Base-by-base conservation (phyloP, 192 early-diverging fungal genomes). In the Dissophora ornata region DNA sequence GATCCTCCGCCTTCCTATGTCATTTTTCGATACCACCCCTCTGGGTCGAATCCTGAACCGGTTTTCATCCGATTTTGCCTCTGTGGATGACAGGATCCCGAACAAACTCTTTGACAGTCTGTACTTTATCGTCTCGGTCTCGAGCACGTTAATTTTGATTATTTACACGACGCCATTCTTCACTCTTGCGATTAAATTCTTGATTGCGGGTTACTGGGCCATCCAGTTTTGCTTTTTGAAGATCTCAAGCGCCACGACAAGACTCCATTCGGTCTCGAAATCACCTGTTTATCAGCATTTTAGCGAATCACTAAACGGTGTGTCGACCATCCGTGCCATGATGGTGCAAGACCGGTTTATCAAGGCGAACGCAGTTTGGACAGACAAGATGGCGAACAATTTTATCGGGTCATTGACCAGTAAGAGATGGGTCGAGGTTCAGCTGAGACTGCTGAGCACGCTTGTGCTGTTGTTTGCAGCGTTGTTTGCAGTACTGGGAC, bases 201-300 rank as follows among this genome's bases (percentile, higher is more conserved):
- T 82, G n/a, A 2, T 53, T 4, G 46, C 79, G 4, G 53, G 75
- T 3, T 48, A 83, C 34, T 80, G 67, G 4, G 52, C 70, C 21
- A 67, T 84, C 19, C 74, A 81, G 33, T 48, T 57, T 22, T 71
- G 80, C 21, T 91, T 93, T 69, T 79, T 91, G 47, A 47, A 79
- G 2, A 83, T 87, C 28, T 85, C 85, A 1, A 86, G 89, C 19
- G 86, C 88, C 46, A 65, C 94, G 32, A 89, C 88, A 50, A 84
- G 92, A 22, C 74, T 95, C 29, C 89, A 94, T 48, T 90, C 90
- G 2, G 83, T 87, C 11, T 84, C 92, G 2, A 85, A 90, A 19
- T 88, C 85, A 9, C 93, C 93, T 0, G 81, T 95, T 9, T 92
- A 87, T 57, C 85, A 91, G 4, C 83, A 73, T 41, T 86, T 85